A percentile compares a stretch with the other conserved stretches of the same genome.
These are phyloP conservation scores for Colletotrichum salicis DNA, from an alignment of 2,329 filamentous ascomycete species.

Conservation along the genomic window DNA sequence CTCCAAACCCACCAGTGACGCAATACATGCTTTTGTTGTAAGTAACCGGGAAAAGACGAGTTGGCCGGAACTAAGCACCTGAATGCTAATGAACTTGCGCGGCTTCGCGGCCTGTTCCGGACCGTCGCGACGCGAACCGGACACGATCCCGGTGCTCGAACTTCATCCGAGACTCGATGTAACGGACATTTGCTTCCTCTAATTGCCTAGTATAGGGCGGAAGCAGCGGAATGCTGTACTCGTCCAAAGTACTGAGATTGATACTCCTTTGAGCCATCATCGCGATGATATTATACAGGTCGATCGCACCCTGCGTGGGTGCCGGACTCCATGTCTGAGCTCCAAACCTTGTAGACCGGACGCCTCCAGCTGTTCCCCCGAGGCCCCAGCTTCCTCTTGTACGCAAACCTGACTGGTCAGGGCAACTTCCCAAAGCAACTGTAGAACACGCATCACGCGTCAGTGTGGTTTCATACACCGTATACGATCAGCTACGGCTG, in stretches of 20 bases:
- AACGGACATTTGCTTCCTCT: too few relatives aligned
- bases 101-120: too few relatives aligned
- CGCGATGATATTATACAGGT: neutral
- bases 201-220: neutral
- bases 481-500: neutral
- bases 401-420: neutral
- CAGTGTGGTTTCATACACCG: neutral
- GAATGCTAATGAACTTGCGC: too few relatives aligned
- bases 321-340: neutral
- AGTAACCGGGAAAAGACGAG: too few relatives aligned
- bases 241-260: neutral
- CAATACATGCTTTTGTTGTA: too few relatives aligned
- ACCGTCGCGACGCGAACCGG: too few relatives aligned
- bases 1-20: too few relatives aligned
- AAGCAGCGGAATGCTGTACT: neutral
- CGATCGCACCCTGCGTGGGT: neutral
- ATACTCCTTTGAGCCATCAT: neutral
- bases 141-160: too few relatives aligned
- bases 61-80: too few relatives aligned
- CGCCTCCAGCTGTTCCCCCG: slow-evolving; percentile 20
- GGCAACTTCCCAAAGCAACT: slow-evolving; percentile 1
- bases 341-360: slow-evolving; percentile 19
- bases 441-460: slow-evolving; percentile 28
- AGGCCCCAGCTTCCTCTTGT: neutral
- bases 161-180: too few relatives aligned